phyloP scores from a whole-genome alignment of 169 alveolate genomes.

The Eimeria maxima region DNA sequence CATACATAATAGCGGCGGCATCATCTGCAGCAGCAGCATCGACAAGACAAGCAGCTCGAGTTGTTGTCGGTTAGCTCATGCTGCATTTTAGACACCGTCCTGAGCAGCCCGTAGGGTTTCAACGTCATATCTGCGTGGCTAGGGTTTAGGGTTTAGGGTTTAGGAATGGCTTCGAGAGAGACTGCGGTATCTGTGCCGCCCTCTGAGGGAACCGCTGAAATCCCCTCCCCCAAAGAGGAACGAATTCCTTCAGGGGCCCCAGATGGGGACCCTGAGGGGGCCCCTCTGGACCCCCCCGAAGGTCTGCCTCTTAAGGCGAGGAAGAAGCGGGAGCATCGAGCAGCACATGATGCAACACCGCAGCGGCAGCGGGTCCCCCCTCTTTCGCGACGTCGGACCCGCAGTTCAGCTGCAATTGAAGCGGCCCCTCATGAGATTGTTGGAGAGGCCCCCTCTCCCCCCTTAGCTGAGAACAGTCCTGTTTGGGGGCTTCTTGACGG shows the following conservation, averaged over 20 bases:
- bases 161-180: neutral
- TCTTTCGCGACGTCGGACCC: neutral
- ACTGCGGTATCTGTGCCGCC: neutral
- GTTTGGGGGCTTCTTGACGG: neutral
- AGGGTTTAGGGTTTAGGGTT: conserved; percentile 36
- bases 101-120: neutral
- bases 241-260: neutral
- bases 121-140: neutral
- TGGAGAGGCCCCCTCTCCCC: neutral
- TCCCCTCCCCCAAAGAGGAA: neutral
- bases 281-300: neutral
- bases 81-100: neutral
- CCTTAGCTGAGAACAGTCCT: neutral
- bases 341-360: neutral
- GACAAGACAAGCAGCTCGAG: neutral
- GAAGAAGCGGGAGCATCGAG: neutral
- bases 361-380: neutral
- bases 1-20: neutral
- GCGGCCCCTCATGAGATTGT: neutral
- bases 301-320: neutral
- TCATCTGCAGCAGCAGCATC: neutral
- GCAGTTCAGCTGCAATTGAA: neutral
- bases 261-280: neutral
- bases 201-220: neutral
- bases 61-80: neutral